A percentile compares a stretch with the other conserved stretches of the same genome.
These are phyloP conservation scores for Nemania serpens DNA, from an alignment of 2,329 filamentous ascomycete genomes.

Conservation along the genomic window DNA sequence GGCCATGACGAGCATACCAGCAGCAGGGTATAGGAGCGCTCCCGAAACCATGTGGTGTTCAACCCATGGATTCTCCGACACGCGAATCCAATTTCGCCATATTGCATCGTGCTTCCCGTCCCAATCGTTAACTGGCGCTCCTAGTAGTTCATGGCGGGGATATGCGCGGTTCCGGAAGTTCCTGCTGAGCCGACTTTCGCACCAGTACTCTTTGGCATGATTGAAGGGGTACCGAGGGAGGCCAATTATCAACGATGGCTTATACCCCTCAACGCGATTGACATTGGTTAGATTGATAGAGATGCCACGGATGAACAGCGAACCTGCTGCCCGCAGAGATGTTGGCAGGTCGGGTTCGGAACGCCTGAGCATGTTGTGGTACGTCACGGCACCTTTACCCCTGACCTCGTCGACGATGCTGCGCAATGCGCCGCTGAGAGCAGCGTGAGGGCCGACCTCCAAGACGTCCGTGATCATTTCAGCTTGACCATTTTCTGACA, in stretches of 20 bases:
- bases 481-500: neutral
- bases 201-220: conserved; percentile 32
- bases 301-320: conserved; percentile 22
- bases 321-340: conserved; percentile 7
- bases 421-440: conserved; percentile 39
- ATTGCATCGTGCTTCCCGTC: conserved; percentile 28
- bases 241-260: conserved; percentile 20
- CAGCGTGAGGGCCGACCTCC: conserved; percentile 38
- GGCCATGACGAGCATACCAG: conserved; percentile 37
- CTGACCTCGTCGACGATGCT: conserved; percentile 11
- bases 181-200: conserved; percentile 31
- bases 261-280: conserved; percentile 1
- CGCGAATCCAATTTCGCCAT: conserved; percentile 34
- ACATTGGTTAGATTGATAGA: conserved; percentile 10
- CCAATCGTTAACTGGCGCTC: conserved; percentile 26
- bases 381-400: neutral
- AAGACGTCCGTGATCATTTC: conserved; percentile 20
- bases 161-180: conserved; percentile 25
- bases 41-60: conserved; percentile 35
- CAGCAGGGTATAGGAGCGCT: conserved; percentile 36
- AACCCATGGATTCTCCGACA: conserved; percentile 36
- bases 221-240: conserved; percentile 34
- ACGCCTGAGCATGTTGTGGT: conserved; percentile 18
- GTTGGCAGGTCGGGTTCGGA: conserved; percentile 1
- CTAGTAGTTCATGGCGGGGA: conserved; percentile 34